These are phyloP conservation scores for Xylaria palmicola DNA, from an alignment of 495 filamentous ascomycete species.

Conservation along the genomic window DNA sequence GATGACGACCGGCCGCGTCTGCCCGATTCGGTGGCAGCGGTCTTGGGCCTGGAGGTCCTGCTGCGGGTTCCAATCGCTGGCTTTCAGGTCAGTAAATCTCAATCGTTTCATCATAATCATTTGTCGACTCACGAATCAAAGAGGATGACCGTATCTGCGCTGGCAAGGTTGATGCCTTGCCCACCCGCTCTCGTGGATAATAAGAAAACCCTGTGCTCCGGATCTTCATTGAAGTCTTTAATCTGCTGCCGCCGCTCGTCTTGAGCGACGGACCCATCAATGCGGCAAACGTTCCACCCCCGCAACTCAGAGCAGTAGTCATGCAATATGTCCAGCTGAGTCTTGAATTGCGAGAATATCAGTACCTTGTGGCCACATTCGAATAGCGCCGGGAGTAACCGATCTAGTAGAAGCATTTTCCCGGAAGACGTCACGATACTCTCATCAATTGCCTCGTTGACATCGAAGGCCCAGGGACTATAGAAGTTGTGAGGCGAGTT, in stretches of 20 bases:
- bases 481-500: constrained; percentile 96
- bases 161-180: constrained; percentile 95
- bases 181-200: constrained; percentile 89
- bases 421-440: constrained; percentile 80
- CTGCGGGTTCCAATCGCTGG: constrained; percentile 93
- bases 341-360: constrained; percentile 96
- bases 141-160: constrained; percentile 92
- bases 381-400: constrained; percentile 76
- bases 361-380: constrained; percentile 80
- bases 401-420: constrained; percentile 93
- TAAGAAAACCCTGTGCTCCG: constrained; percentile 74
- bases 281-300: constrained; percentile 79
- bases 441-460: constrained; percentile 63
- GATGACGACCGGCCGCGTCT: constrained; percentile 88
- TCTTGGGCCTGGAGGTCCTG: constrained; percentile 96
- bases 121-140: constrained; percentile 63
- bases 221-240: constrained; percentile 74
- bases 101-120: not conserved
- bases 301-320: constrained; percentile 75
- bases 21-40: constrained; percentile 90
- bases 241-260: constrained; percentile 81
- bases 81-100: constrained; percentile 1
- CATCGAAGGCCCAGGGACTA: constrained; percentile 70
- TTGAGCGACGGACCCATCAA: constrained; percentile 85
- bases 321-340: constrained; percentile 85